Conservation (phyloP, 306 rosid species). For the Lathyrus oleraceus region DNA sequence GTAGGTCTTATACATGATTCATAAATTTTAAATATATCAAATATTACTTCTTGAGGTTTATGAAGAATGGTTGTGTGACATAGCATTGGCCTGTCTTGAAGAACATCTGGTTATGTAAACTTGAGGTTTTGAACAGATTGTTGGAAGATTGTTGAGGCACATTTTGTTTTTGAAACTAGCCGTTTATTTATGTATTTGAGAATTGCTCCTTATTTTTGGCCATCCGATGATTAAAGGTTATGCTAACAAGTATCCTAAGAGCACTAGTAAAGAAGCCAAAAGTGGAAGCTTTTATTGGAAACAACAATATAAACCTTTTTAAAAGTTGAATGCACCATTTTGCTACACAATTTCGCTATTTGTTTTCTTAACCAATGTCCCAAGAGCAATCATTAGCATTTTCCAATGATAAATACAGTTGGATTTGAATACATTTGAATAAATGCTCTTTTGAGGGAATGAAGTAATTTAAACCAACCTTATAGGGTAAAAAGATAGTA, state of each 20-base stretch:
- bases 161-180: constrained; percentile 5
- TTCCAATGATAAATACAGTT: neutral
- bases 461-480: neutral
- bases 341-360: no score
- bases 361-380: no score
- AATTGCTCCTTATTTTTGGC: neutral
- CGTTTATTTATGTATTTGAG: neutral
- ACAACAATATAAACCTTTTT: no score
- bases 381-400: no score
- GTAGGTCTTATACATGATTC: neutral
- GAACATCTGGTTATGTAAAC: neutral
- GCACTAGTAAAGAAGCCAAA: no score
- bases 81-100: neutral
- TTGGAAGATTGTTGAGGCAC: neutral
- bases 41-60: neutral
- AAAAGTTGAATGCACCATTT: no score
- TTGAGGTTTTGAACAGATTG: neutral
- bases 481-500: neutral
- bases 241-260: no score
- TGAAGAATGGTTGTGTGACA: neutral
- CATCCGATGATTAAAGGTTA: neutral
- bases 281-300: no score
- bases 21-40: no score
- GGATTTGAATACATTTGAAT: constrained; percentile 19
- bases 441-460: constrained; percentile 1